phyloP scores from a whole-genome alignment of 1,139 yeast genomes.

The Arxiozyma slooffiae region DNA sequence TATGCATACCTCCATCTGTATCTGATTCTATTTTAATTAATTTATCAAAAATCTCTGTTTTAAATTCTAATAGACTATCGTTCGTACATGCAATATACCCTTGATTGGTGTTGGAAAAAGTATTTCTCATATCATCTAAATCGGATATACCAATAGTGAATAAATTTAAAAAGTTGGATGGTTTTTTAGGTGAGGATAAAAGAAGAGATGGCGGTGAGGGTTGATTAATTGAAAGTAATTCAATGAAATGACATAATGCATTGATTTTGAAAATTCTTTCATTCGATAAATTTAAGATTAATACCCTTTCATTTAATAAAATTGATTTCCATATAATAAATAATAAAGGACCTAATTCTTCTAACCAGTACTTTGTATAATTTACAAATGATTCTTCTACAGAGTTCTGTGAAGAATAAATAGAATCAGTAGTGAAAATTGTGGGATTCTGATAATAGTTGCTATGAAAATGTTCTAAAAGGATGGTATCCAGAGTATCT shows the following conservation, averaged over 20 bases:
- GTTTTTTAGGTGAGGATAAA: neutral
- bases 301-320: constrained; percentile 49
- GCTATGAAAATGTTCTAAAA: neutral
- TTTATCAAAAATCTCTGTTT: constrained; percentile 46
- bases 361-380: constrained; percentile 2
- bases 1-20: constrained; percentile 6
- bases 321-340: constrained; percentile 64
- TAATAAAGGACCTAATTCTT: constrained; percentile 57
- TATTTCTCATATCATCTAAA: constrained; percentile 13
- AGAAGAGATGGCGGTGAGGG: neutral
- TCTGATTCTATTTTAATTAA: constrained; percentile 29
- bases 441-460: neutral
- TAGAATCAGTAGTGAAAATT: neutral
- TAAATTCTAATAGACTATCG: constrained; percentile 57
- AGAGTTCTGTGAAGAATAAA: neutral
- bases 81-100: constrained; percentile 59
- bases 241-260: constrained; percentile 40
- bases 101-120: constrained; percentile 7
- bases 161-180: constrained; percentile 19
- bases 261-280: constrained; percentile 36
- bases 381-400: neutral
- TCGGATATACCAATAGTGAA: constrained; percentile 51
- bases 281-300: constrained; percentile 42
- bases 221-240: constrained; percentile 30
- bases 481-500: neutral